Conservation (phyloP, 192 early-diverging fungal species). For the Coemansia biformis region DNA sequence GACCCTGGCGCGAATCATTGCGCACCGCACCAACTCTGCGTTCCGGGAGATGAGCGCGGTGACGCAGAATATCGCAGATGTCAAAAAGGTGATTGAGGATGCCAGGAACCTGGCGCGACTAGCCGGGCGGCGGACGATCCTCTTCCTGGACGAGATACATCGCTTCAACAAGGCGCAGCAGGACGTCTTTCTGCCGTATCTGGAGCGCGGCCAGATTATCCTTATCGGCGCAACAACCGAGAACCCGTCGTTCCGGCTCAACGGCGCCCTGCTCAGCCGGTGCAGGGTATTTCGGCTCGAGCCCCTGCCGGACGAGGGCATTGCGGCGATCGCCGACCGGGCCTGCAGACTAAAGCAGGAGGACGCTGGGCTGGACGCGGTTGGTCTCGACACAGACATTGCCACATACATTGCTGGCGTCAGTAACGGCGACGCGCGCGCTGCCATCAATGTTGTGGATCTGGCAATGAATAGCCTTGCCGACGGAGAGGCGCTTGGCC, state of each 20-base stretch:
- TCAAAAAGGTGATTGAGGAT: conserved; percentile 66
- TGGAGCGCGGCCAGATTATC: conserved; percentile 69
- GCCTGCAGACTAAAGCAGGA: conserved; percentile 55
- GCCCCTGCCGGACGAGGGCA: conserved; percentile 55
- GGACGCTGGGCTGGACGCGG: conserved; percentile 14
- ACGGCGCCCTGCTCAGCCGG: conserved; percentile 71
- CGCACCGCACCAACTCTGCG: conserved; percentile 22
- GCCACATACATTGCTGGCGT: conserved; percentile 53
- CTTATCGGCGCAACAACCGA: conserved; percentile 76
- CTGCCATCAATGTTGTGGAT: conserved; percentile 30
- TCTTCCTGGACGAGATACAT: conserved; percentile 89
- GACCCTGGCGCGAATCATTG: conserved; percentile 58
- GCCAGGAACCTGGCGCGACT: conserved; percentile 55
- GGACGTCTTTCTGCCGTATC: conserved; percentile 73
- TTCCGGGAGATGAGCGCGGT: conserved; percentile 53
- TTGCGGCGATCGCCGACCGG: conserved; percentile 58
- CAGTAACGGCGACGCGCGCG: conserved; percentile 71
- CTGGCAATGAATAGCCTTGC: conserved; percentile 29
- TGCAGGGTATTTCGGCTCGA: conserved; percentile 74
- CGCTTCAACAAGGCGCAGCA: conserved; percentile 87
- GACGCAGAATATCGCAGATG: conserved; percentile 56
- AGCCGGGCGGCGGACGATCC: conserved; percentile 58
- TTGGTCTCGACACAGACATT: conserved; percentile 37
- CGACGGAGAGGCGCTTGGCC: conserved; percentile 20
- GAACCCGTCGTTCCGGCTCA: conserved; percentile 81